Evolutionary conservation across 2,329 filamentous ascomycete species (phyloP), one percentile per base, ranked within the genome.

Genomic region (Meredithiella fracta): DNA sequence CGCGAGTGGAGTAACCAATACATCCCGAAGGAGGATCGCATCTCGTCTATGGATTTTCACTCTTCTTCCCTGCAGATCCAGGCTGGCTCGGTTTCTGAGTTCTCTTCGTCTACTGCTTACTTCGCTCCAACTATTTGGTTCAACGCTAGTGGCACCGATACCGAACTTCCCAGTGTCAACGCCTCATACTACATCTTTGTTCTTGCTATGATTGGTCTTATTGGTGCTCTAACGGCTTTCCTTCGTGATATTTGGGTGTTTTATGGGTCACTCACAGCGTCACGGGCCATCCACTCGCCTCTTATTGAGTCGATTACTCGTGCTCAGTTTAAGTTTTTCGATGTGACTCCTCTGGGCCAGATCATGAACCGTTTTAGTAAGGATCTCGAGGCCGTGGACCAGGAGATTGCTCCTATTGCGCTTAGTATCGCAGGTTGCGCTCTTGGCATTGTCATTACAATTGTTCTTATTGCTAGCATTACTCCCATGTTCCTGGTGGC

Each of bases 281-380:
- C 92, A 25, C 83, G 79, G 72, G 83, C 81, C 62, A 80, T 98
- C 20, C 92, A 98, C 66, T 76, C 83, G 61, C 74, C 78, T 37
- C 73, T 98, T 55, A 84, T 98, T 66, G 75, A 79, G 26, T 76
- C 85, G 1, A 81, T 98, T 23, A 85, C 87, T 14, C 82, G 90
- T 62, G 92, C 92, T 29, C 91, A 89, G 66, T 97, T 98, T 74
- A 89, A 86, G 65, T 98, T 98, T 72, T 98, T 98, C 64, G 92
- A 98, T 65, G 85, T 91, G 1, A 98, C 92, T 0, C 92, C 92
- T 1, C 78, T 97, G 0, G 92, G 92, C 11, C 91, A 96, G 68
- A 76, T 98, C 64, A 97, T 97, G 83, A 98, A 98, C 69, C 82
- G 92, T 20, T 98, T 98, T 71, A 97, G 91, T 67, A 97, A 97